A percentile compares a stretch with the other conserved stretches of the same genome.
phyloP scores from a whole-genome alignment of 176 grass and related monocot genomes.

The Aegilops umbellulata region DNA sequence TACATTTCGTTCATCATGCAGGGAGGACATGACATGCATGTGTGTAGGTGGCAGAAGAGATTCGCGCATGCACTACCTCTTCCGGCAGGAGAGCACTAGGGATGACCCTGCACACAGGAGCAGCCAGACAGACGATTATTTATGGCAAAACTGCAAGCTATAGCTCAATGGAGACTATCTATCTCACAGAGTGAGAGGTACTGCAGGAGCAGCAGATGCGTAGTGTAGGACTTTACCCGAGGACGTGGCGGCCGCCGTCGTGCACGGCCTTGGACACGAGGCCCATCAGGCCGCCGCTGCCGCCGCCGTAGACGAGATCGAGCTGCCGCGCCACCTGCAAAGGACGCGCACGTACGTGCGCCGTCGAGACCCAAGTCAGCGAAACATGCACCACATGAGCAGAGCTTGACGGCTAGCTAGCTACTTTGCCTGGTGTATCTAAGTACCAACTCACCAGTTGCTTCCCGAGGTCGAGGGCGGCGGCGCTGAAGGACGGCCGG shows the following conservation, averaged over 20 bases:
- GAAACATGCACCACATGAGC: not conserved
- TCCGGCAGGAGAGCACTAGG: conserved; percentile 69
- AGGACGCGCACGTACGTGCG: not conserved
- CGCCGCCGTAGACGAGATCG: conserved; percentile 93
- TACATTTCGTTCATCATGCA: not conserved
- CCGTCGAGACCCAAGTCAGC: not conserved
- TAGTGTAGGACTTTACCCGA: conserved; percentile 56
- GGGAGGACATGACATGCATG: not conserved
- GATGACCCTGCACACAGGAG: conserved; percentile 59
- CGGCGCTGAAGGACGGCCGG: conserved; percentile 73
- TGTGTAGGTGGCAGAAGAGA: not conserved
- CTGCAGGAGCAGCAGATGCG: not conserved
- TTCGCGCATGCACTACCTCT: conserved; percentile 50
- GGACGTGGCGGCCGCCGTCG: conserved; percentile 83
- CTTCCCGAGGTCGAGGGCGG: conserved; percentile 79
- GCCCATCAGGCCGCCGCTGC: conserved; percentile 92
- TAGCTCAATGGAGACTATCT: not conserved
- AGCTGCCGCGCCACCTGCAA: conserved; percentile 76
- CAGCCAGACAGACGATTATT: not conserved
- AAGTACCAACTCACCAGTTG: conserved; percentile 43
- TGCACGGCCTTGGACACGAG: conserved; percentile 77
- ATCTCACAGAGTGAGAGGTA: not conserved
- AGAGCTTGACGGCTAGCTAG: not conserved
- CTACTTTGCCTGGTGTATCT: no score
- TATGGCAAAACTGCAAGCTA: not conserved